A percentile compares a stretch with the other conserved stretches of the same genome.
These are phyloP conservation scores for Setomelanomma holmii DNA, from an alignment of 2,329 filamentous ascomycete genomes.

Conservation along the genomic window DNA sequence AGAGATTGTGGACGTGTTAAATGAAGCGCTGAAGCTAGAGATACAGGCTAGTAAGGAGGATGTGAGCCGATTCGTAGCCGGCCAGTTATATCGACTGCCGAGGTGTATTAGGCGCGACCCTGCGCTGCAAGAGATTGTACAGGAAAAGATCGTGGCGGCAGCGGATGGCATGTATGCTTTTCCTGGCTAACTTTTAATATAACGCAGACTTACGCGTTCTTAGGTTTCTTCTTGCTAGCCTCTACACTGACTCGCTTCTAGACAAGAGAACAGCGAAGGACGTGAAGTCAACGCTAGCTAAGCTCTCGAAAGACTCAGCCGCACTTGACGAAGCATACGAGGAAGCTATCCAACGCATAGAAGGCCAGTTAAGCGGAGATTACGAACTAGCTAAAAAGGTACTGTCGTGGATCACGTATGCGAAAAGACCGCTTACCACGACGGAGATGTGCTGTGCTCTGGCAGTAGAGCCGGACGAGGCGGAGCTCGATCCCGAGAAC, in stretches of 20 bases:
- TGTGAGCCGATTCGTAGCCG: slow-evolving; percentile 22
- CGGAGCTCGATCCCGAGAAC: too few relatives aligned
- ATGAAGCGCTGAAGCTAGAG: slow-evolving; percentile 14
- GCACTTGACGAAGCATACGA: slow-evolving; percentile 12
- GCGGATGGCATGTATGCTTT: slow-evolving; percentile 27
- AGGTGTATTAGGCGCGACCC: slow-evolving; percentile 16
- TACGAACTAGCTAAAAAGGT: too few relatives aligned
- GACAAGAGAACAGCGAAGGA: slow-evolving; percentile 10
- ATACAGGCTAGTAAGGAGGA: slow-evolving; percentile 29
- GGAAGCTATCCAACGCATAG: slow-evolving; percentile 41
- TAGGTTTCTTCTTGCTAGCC: slow-evolving; percentile 17
- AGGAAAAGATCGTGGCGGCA: slow-evolving; percentile 23
- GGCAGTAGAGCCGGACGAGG: too few relatives aligned
- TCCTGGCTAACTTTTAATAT: not conserved
- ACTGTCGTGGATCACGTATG: too few relatives aligned
- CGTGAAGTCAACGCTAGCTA: slow-evolving; percentile 6
- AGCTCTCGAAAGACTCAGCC: slow-evolving; percentile 3
- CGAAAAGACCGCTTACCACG: too few relatives aligned
- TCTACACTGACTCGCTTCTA: slow-evolving; percentile 12
- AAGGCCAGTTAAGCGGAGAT: slow-evolving; percentile 35
- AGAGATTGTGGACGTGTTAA: slow-evolving; percentile 20
- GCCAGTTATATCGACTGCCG: slow-evolving; percentile 22
- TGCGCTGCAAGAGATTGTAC: slow-evolving; percentile 18
- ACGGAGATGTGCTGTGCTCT: too few relatives aligned
- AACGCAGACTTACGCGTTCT: not conserved